Conservation (phyloP, 1,139 yeast species). For the Lodderomyces pseudojiufengensis region DNA sequence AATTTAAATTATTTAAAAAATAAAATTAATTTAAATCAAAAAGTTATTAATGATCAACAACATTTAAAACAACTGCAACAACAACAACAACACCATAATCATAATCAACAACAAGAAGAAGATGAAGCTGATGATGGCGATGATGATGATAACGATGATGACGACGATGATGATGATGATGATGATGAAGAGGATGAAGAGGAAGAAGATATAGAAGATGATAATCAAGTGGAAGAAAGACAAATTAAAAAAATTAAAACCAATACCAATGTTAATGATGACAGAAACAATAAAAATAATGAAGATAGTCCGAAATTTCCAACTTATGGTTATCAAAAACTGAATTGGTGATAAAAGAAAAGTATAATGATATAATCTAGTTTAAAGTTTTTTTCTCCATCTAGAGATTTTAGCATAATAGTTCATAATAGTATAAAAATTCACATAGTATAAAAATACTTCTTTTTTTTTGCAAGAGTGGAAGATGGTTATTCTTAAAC, state of each 20-base stretch:
- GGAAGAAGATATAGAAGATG: not conserved
- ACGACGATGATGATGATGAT: slow-evolving; percentile 7
- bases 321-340: slow-evolving; percentile 12
- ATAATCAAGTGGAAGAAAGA: slow-evolving; percentile 1
- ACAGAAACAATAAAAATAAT: slow-evolving; percentile 6
- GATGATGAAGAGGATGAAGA: not conserved
- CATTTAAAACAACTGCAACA: slow-evolving; percentile 3
- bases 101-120: not conserved
- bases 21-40: not conserved
- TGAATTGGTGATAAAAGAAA: too few relatives aligned
- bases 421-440: too few relatives aligned
- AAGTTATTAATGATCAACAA: not conserved
- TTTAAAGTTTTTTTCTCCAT: too few relatives aligned
- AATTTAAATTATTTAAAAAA: slow-evolving; percentile 28
- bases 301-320: slow-evolving; percentile 10
- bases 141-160: slow-evolving; percentile 5
- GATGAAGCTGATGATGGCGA: slow-evolving; percentile 6
- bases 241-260: not conserved
- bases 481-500: too few relatives aligned
- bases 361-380: too few relatives aligned
- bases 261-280: not conserved
- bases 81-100: not conserved
- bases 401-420: too few relatives aligned
- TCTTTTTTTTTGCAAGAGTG: too few relatives aligned
- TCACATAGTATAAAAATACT: too few relatives aligned